Conservation (phyloP, 257 asterid genomes). For the Ligustrum vulgare region DNA sequence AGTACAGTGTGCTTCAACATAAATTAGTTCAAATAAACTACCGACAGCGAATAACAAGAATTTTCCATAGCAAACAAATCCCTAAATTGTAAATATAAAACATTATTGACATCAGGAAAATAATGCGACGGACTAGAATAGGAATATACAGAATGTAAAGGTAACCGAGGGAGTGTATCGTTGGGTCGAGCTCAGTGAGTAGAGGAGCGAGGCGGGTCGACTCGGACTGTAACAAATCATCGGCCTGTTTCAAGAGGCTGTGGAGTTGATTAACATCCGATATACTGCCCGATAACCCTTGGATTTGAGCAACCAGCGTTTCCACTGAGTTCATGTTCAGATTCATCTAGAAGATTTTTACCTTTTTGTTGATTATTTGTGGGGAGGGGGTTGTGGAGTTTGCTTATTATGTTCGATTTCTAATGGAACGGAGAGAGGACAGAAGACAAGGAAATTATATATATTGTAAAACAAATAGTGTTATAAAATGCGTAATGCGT, state of each 20-base stretch:
- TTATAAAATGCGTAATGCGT: too few species aligned
- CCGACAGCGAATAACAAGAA: not conserved
- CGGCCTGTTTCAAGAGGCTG: conserved; percentile 64
- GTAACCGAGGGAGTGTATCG: conserved; percentile 75
- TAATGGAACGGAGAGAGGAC: too few species aligned
- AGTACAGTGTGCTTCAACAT: too few species aligned
- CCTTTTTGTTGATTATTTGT: too few species aligned
- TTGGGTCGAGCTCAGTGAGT: conserved; percentile 71
- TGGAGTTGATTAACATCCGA: conserved; percentile 68
- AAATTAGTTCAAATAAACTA: too few species aligned
- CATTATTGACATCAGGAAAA: not conserved
- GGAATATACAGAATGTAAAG: conserved; percentile 60
- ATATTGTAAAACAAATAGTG: too few species aligned
- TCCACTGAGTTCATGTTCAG: conserved; percentile 73
- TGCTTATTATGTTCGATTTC: too few species aligned
- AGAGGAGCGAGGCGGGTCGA: conserved; percentile 54
- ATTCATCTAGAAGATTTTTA: conserved; percentile 36
- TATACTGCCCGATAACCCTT: conserved; percentile 55
- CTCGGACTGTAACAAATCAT: conserved; percentile 65
- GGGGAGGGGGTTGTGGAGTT: too few species aligned
- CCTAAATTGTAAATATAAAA: not conserved
- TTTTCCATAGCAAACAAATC: not conserved
- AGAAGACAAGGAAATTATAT: too few species aligned
- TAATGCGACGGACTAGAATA: not conserved
- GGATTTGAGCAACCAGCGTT: conserved; percentile 77